Base-by-base conservation (phyloP, 345 rosid genomes). In the Hirschfeldia incana region DNA sequence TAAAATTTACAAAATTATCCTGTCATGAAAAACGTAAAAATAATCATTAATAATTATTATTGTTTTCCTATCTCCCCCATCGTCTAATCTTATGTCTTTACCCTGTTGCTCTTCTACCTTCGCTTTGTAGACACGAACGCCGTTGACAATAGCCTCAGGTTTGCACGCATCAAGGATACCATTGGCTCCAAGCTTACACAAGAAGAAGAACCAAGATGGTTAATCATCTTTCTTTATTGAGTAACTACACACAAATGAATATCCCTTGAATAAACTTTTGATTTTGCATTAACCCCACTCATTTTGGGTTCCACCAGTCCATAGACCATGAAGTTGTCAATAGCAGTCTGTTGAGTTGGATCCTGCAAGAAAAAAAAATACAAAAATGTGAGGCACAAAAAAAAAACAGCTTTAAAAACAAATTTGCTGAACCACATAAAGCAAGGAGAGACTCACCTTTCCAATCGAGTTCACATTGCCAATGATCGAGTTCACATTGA, bases 91-190 rank as follows among this genome's bases (percentile, higher is more conserved):
- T 21, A 10, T 42, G 12, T 8, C 11, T 42, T 21, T 21, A 21
- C 10, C 49, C 49, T 42, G 12, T 42, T 42, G 49, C 49, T 42
- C 49, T 15, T 28, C 29, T 81, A 91, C 94, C 97, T 87, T 83
- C 49, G 4, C 2, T 42, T 42, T 42, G 87, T 92, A 94, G 34
- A 92, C 97, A 16, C 97, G 93, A 80, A 84, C 87, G 37, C 90
- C 88, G 66, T 72, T 84, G 27, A 80, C 95, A 76, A 72, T 74
- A 44, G 97, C 97, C 21, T 97, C 97, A 58, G 97, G 94, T 84
- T 92, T 92, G 89, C 98, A 92, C 58, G 91, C 98, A 1, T 94
- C 97, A 78, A 92, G 83, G 62, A 94, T 94, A 69, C 97, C 97
- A 81, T 92, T 94, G 81, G 98, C 98, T 80, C 98, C 98, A 62